Base-by-base conservation (phyloP, 2,329 filamentous ascomycete species). In the Venturia aucupariae region DNA sequence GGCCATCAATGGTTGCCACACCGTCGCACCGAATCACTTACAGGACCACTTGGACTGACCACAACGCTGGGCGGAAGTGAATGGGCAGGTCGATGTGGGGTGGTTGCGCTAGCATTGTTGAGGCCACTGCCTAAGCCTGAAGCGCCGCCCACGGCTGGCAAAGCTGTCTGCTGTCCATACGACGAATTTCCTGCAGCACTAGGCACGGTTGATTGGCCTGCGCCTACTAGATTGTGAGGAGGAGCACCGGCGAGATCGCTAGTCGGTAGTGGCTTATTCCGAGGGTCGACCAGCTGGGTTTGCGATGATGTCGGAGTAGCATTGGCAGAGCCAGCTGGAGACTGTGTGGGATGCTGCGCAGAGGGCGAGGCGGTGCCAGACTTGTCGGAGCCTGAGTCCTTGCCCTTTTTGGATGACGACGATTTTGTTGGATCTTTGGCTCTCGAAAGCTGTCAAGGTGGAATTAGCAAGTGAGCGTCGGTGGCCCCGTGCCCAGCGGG, bases 21-120 rank as follows among this genome's bases (percentile, higher is more conserved):
- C n/a, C 5, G 27, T 41, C 32, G 51, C 39, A 42, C 39, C 60
- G 27, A 66, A 27, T 22, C 27, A 79, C 89, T 81, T 83, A 94
- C 90, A 70, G 92, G 92, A 75, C 90, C 90, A 73, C 93, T 97
- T 63, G 92, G 92, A 76, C 92, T 97, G 76, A 97, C 94, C 69
- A 97, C 86, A 66, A 97, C 92, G 72, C 90, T 95, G 27, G 93
- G 93, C 55, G 90, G 88, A 66, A 91, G 81, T 66, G 81, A 78
- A 68, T 79, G 79, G 39, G 84, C 84, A 70, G 84, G 81, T 72
- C 89, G 83, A 70, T 81, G 83, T 41, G 88, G 84, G 46, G 87
- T 89, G 68, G 79, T 83, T 60, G 74, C 70, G 44, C 71, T 73
- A 30, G 70, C 67, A 64, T 48, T 41, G 42, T 41, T 64, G n/a